Evolutionary conservation across 306 rosid species (phyloP), one percentile per base, ranked within the genome.

Genomic region (Glycyrrhiza uralensis): DNA sequence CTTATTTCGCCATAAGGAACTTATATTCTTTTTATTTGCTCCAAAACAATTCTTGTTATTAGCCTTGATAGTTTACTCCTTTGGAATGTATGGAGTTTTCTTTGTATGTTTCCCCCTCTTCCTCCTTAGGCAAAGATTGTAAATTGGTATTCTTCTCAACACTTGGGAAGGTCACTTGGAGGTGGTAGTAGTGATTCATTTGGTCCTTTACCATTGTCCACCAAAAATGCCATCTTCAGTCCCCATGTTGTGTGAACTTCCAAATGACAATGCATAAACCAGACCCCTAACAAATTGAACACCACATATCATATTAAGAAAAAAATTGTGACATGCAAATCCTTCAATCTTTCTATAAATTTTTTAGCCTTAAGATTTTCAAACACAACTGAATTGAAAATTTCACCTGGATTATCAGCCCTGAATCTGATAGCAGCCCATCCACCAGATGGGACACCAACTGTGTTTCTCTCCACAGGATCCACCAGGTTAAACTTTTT

Each of bases 181-280:
- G 93, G 97, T 29, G 97, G 97, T 28, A 87, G 51, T 65, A 91
- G 22, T 69, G 93, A 85, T 60, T 91, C 86, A 49, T 84, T 80
- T 33, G 91, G 88, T 41, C 93, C 96, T 76, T 85, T 63, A n/a
- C 91, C 96, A 81, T 89, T 85, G 76, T 91, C 91, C 70, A 91
- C 97, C 57, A 91, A 66, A 63, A 91, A 91, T 75, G 96, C 96
- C 97, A 89, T 91, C 85, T 91, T 91, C 10, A 91, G 55, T 58
- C 97, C 93, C 93, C 96, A 87, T 46, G 91, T 91, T n/a, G 98
- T 92, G 75, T 92, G 98, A 62, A 87, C 63, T 79, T 92, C 97
- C 75, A 77, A 72, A 67, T 81, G 82, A 7, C 85, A 77, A 47
- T 91, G 97, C 92, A 91, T 87, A 70, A 91, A 91, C 97, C 92